Base-by-base conservation (phyloP, 2,329 filamentous ascomycete species). In the Gliomastix tumulicola region DNA sequence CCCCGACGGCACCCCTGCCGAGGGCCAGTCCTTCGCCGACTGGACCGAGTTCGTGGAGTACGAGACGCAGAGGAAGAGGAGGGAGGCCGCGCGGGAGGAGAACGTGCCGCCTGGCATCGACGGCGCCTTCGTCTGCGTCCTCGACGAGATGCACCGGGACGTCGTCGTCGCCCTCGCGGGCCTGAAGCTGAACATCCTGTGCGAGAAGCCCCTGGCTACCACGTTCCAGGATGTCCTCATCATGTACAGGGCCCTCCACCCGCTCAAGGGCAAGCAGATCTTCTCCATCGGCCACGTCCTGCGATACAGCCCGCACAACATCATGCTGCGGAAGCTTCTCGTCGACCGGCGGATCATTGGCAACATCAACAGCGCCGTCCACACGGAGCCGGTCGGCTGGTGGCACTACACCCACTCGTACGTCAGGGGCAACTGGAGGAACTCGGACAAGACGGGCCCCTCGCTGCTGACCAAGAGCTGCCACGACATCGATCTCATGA, bases 231-330 rank as follows among this genome's bases (percentile, higher is more conserved):
- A 92, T 49, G 96, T 88, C 53, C 65, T 95, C 23, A 69, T 68
- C 30, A 90, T 94, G 50, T 87, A 79, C 56, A 62, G 63, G 34
- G 71, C 79, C 2, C 55, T 86, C 44, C 54, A 60, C 12, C 55
- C 59, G 7, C 47, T 44, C 2, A 41, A 48, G 16, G 32, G 38
- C 4, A 46, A 50, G 21, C 62, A 54, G 32, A 69, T 97, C 30
- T 94, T 97, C 57, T 88, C 87, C 1, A 88, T 97, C 39, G 90
- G 92, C 11, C 92, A 98, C 60, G 92, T 98, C 12, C 66, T 98
- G 39, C 76, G 90, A 23, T 97, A 97, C 59, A 94, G 83, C 49
- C 89, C 89, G 9, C 89, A 96, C 59, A 97, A 97, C 55, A 83
- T 88, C 59, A 65, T 90, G 38, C 69, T 98, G 20, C 79, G 88